A percentile compares a stretch with the other conserved stretches of the same genome.
Conservation (phyloP, 176 grass and related monocot species). For the Avena sativa region DNA sequence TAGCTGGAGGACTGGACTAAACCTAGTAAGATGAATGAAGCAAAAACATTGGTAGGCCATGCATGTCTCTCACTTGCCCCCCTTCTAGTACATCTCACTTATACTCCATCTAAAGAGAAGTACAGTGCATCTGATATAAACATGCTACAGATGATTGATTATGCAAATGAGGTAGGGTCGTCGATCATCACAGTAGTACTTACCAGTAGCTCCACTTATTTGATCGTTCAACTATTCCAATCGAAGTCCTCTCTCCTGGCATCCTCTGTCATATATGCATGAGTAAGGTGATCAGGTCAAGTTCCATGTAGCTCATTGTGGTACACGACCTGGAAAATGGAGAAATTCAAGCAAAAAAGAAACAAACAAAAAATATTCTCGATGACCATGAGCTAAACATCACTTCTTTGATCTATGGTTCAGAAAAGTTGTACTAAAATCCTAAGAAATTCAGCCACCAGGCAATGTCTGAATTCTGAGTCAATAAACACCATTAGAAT, state of each 20-base stretch:
- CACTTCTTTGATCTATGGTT: constrained; percentile 2
- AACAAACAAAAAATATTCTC: not conserved
- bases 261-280: not conserved
- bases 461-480: not conserved
- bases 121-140: not conserved
- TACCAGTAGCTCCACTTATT: not conserved
- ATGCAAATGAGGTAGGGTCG: constrained; percentile 1
- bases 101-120: not conserved
- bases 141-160: not conserved
- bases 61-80: not conserved
- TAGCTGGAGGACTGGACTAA: not conserved
- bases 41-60: constrained; percentile 13
- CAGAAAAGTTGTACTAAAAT: not conserved
- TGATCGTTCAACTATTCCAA: not conserved
- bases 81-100: not conserved
- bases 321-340: not conserved
- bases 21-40: not conserved
- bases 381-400: constrained; percentile 1
- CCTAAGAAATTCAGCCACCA: not conserved
- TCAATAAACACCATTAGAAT: not conserved
- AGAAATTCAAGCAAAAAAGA: not conserved
- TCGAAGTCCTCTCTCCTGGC: not conserved
- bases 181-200: constrained; percentile 3
- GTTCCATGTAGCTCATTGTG: not conserved
- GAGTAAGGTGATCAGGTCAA: not conserved